These are phyloP conservation scores for Apium graveolens DNA, from an alignment of 129 eudicot genomes.

Conservation along the genomic window DNA sequence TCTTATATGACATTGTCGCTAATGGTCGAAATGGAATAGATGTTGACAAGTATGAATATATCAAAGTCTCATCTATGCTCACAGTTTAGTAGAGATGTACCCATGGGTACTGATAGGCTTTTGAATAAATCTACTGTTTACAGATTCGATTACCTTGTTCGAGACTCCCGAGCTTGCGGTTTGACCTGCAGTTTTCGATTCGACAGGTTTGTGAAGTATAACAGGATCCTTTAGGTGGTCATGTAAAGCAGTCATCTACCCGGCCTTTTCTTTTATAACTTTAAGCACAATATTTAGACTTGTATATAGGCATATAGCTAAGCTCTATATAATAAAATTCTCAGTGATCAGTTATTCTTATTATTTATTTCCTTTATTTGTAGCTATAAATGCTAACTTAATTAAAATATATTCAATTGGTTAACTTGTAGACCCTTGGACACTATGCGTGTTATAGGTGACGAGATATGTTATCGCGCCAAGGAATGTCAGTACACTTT, in stretches of 20 bases:
- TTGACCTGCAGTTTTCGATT: conserved; percentile 72
- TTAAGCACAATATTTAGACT: neutral
- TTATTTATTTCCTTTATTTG: neutral
- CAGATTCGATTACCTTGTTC: conserved; percentile 87
- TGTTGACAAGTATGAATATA: conserved; percentile 71
- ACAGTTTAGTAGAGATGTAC: neutral
- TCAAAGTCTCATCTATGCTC: conserved; percentile 14
- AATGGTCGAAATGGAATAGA: conserved; percentile 97
- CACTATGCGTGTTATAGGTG: conserved; percentile 75
- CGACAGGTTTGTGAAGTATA: conserved; percentile 42
- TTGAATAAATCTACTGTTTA: conserved; percentile 12
- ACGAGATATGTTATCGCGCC: conserved; percentile 90
- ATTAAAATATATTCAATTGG: neutral
- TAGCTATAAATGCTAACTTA: neutral
- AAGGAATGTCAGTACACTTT: conserved; percentile 67
- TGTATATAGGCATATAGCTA: no score
- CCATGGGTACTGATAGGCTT: neutral
- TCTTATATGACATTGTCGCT: conserved; percentile 92
- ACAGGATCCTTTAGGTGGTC: neutral
- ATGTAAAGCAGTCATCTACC: conserved; percentile 6
- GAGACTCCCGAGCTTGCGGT: conserved; percentile 92
- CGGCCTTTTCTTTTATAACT: neutral
- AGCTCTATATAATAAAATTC: no score
- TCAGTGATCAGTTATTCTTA: neutral
- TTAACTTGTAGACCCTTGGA: conserved; percentile 62